Conservation (phyloP, 352 stramenopile species). For the Phytophthora vignae region DNA sequence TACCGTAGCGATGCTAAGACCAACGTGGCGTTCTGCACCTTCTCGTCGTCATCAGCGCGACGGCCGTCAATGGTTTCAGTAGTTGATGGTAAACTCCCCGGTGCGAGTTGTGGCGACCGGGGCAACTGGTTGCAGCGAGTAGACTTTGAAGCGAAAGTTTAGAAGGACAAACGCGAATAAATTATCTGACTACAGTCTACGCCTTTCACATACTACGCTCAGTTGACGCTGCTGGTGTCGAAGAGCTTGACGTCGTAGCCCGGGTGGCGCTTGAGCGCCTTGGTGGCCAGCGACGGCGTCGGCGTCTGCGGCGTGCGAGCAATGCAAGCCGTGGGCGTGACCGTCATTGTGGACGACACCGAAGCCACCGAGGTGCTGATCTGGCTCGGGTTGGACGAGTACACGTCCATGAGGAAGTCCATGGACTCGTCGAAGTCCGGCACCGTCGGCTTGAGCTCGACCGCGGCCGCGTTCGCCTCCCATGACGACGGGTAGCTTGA, state of each 20-base stretch:
- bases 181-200: constrained; percentile 34
- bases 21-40: constrained; percentile 7
- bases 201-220: constrained; percentile 29
- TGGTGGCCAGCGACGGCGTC: constrained; percentile 22
- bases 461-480: constrained; percentile 17
- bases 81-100: constrained; percentile 3
- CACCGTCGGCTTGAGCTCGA: constrained; percentile 40
- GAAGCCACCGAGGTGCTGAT: constrained; percentile 26
- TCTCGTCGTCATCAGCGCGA: background rate
- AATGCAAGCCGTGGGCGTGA: constrained; percentile 41
- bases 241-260: constrained; percentile 29
- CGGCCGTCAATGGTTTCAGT: constrained; percentile 23
- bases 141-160: constrained; percentile 13
- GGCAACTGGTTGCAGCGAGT: constrained; percentile 6
- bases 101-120: background rate
- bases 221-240: constrained; percentile 21
- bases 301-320: constrained; percentile 33
- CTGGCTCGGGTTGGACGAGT: constrained; percentile 59
- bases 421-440: constrained; percentile 82
- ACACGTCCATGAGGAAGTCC: constrained; percentile 86
- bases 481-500: constrained; percentile 42
- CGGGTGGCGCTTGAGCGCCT: constrained; percentile 23
- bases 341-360: constrained; percentile 15
- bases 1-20: background rate
- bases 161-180: constrained; percentile 38